These are phyloP conservation scores for Annulohypoxylon maeteangense DNA, from an alignment of 495 filamentous ascomycete species.

Conservation along the genomic window DNA sequence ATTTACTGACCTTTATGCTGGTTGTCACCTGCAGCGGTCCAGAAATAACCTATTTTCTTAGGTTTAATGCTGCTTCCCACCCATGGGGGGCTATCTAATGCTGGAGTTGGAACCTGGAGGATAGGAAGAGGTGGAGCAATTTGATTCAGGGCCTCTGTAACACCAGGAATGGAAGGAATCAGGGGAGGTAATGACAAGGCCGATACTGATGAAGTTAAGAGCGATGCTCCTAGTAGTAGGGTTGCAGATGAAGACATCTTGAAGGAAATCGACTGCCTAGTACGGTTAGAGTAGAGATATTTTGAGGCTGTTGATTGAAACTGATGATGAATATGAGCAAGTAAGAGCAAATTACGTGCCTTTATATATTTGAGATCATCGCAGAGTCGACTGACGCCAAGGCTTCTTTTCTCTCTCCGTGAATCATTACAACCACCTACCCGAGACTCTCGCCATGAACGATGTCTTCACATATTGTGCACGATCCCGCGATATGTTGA, in stretches of 20 bases:
- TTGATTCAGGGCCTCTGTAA: conserved; percentile 63
- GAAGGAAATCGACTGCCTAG: not conserved
- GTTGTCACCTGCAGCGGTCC: conserved; percentile 70
- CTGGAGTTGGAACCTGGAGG: conserved; percentile 67
- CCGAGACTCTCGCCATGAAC: not conserved
- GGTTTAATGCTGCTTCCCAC: conserved; percentile 65
- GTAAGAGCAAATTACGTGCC: not conserved
- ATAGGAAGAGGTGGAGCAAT: conserved; percentile 66
- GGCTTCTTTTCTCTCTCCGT: not conserved
- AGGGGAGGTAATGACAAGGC: conserved; percentile 58
- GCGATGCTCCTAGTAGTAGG: conserved; percentile 2
- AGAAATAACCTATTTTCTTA: conserved; percentile 75
- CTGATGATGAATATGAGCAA: not conserved
- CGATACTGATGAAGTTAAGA: conserved; percentile 9
- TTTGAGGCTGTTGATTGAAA: not conserved
- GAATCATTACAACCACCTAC: not conserved
- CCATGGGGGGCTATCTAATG: conserved; percentile 65
- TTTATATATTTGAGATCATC: not conserved
- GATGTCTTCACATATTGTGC: not conserved
- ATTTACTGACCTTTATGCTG: conserved; percentile 54
- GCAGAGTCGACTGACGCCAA: not conserved
- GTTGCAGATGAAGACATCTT: conserved; percentile 19
- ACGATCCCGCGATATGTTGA: conserved; percentile 16
- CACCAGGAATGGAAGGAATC: conserved; percentile 67
- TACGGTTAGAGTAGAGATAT: not conserved